Base-by-base conservation (phyloP, 805 yeast species). In the Geotrichum ghanense region DNA sequence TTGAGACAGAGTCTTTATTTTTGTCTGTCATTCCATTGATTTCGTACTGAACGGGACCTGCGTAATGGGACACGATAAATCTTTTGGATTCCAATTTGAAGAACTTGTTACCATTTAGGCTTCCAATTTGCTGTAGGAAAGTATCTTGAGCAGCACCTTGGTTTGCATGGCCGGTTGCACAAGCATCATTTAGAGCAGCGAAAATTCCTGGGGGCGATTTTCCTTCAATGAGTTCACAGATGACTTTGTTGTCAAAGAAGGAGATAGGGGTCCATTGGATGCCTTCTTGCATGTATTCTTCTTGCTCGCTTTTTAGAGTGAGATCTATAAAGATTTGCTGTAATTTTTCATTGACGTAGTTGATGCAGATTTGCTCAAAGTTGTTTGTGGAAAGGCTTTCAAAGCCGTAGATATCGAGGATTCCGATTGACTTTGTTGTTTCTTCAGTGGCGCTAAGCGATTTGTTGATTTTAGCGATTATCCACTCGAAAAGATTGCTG, bases 131-230 rank as follows among this genome's bases (percentile, higher is more conserved):
- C 71, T 87, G 95, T 16, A 92, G 83, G 65, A 92, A 92, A 1
- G 94, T 85, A 66, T 88, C 95, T 64, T 92, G 98, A 1, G 97
- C 97, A 17, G 97, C 98, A 45, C 70, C 74, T 0, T 96, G 83
- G 61, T 92, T 97, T 3, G 98, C 99, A 63, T 92, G 98, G 0
- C 98, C 98, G 22, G 97, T 92, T 27, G 96, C 97, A 58, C 88
- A 82, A 0, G 97, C 90, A 70, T 92, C 98, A 65, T 90, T 92
- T 66, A 92, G 74, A 2, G 95, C 95, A 2, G 97, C 94, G 69
- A 92, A 89, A 41, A 92, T 74, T 50, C 98, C 98, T 1, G 97
- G 97, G 1, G 98, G 97, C 59, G 96, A 78, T 50, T 78, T 78
- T 23, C 86, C 83, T 67, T 92, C 99, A 59, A 92, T 92, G 61